Base-by-base conservation (phyloP, 306 rosid genomes). In the Calophaca sinica region DNA sequence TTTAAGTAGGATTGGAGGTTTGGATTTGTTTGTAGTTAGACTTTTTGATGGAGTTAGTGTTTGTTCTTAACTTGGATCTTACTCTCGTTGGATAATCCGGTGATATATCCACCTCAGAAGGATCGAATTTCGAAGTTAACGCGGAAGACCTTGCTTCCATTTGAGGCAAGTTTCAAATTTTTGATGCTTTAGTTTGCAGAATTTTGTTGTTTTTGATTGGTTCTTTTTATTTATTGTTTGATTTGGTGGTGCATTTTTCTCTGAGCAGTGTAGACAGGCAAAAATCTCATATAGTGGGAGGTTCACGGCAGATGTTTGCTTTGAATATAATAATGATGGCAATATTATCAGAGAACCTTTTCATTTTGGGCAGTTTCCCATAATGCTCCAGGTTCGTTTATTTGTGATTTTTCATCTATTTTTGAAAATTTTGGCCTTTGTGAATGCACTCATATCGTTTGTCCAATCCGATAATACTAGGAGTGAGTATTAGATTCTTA, bases 251-350 rank as follows among this genome's bases (percentile, higher is more conserved):
- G 48, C 5, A 7, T 33, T 75, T 38, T 73, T 58, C 66, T 45
- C 15, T 11, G 44, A 77, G 77, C 89, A 94, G 98, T 94, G 97
- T 78, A 86, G 98, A 65, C 98, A 91, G 73, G 93, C 93, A 28
- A 87, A 84, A 67, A 78, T 71, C 72, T 85, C 98, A 1, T 94
- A 94, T 33, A 67, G 93, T 0, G 97, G 98, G 58, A 87, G 58
- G 79, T 82, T 94, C 53, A 53, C 8, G 20, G 88, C 86, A 4
- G 90, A 84, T 15, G 87, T 91, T 45, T 87, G 85, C 84, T 81
- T 87, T 81, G 90, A 90, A 78, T 89, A 86, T 59, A 72, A 82
- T 13, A 75, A 78, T 20, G 85, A 33, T 0, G 86, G 76, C 44
- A 50, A 85, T 78, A 74, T 77, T 44, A 72, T 87, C n/a, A 76